Conservation (phyloP, 2,329 filamentous ascomycete genomes). For the Phyllosticta capitalensis region DNA sequence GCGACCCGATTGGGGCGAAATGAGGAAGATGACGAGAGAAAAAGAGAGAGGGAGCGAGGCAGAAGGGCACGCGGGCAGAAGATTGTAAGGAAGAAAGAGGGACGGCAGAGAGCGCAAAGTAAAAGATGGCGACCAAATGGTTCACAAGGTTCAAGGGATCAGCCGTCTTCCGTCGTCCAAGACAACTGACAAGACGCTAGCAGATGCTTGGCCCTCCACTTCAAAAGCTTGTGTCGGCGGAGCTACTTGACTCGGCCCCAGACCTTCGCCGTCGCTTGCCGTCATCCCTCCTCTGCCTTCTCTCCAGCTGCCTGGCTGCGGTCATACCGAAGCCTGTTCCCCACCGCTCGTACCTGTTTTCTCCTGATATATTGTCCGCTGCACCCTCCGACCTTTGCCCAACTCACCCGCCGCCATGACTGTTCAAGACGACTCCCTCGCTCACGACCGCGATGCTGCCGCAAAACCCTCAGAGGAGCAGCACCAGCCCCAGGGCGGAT, state of each 20-base stretch:
- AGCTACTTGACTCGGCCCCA: neutral
- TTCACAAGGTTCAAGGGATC: neutral
- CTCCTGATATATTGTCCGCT: neutral
- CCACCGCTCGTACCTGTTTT: neutral
- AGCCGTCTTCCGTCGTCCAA: neutral
- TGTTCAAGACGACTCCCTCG: neutral
- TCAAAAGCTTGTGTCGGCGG: neutral
- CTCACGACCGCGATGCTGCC: neutral
- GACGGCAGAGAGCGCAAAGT: no score
- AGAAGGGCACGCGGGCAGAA: no score
- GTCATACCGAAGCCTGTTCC: no score
- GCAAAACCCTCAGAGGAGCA: conserved; percentile 13
- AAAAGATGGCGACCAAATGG: neutral
- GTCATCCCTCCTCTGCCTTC: neutral
- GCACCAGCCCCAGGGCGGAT: conserved; percentile 65
- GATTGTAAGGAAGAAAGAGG: no score
- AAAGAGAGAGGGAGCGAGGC: neutral
- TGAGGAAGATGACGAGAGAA: neutral
- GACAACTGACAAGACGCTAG: neutral
- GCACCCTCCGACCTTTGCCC: neutral
- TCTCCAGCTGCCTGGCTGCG: neutral
- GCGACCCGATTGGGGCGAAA: neutral
- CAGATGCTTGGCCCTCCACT: neutral
- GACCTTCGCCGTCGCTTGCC: neutral
- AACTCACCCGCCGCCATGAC: neutral